These are phyloP conservation scores for Urochloa ruziziensis DNA, from an alignment of 176 grass and related monocot species.

Conservation along the genomic window DNA sequence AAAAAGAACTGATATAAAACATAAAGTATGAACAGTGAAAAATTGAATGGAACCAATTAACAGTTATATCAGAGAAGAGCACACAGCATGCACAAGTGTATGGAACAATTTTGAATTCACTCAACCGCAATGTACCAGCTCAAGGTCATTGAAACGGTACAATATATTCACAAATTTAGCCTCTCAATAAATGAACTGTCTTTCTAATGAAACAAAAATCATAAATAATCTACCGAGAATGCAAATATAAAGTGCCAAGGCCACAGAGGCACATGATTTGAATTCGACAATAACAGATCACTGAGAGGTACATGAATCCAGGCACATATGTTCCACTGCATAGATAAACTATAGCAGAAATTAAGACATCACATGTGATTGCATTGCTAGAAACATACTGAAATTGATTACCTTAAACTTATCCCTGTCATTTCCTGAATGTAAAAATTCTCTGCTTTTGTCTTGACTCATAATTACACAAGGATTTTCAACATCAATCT, in stretches of 20 bases:
- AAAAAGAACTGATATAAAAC: constrained; percentile 81
- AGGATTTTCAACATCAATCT: constrained; percentile 98
- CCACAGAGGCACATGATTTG: neutral
- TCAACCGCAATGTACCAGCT: constrained; percentile 1
- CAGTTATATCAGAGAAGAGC: neutral
- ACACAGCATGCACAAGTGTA: neutral
- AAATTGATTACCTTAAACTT: constrained; percentile 81
- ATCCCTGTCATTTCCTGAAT: constrained; percentile 90
- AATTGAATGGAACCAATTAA: neutral
- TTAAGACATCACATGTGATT: neutral
- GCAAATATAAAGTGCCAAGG: neutral
- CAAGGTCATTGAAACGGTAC: constrained; percentile 14
- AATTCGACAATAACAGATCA: neutral
- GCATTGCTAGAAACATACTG: constrained; percentile 18
- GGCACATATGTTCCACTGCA: neutral
- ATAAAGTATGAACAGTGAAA: constrained; percentile 1
- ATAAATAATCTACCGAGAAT: neutral
- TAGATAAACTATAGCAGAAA: neutral
- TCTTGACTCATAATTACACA: constrained; percentile 99
- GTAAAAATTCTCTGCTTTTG: constrained; percentile 96
- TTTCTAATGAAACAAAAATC: neutral
- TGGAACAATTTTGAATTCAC: constrained; percentile 11
- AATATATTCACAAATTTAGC: constrained; percentile 7
- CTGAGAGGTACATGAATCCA: neutral
- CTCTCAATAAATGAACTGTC: neutral